phyloP scores from a whole-genome alignment of 78 protist species.

The Dictyostelium firmibasis region DNA sequence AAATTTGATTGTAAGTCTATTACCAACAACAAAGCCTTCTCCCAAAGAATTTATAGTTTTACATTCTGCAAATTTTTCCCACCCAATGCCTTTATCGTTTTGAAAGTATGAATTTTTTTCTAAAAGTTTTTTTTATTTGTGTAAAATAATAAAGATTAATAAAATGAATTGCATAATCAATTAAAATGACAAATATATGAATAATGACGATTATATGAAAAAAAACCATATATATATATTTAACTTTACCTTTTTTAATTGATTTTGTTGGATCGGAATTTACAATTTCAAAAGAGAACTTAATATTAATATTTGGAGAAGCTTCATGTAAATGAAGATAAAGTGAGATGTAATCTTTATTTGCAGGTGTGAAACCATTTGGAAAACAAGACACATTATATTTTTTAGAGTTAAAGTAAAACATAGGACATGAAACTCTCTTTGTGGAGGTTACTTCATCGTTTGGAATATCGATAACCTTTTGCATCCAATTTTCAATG shows the following conservation, averaged over 20 bases:
- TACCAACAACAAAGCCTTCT: background rate
- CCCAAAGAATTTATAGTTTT: background rate
- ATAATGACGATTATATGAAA: too few species aligned
- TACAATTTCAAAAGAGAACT: slow-evolving; percentile 1
- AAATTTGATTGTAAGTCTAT: background rate
- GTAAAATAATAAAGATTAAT: background rate
- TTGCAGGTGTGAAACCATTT: slow-evolving; percentile 10
- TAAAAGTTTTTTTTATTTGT: background rate
- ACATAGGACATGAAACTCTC: background rate
- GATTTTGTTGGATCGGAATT: slow-evolving; percentile 1
- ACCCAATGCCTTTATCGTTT: background rate
- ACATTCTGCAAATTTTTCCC: background rate
- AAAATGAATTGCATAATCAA: background rate
- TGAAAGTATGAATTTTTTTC: background rate
- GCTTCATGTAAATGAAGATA: slow-evolving; percentile 1
- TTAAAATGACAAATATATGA: too few species aligned
- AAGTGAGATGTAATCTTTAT: background rate
- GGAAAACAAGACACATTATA: background rate
- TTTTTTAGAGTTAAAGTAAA: background rate
- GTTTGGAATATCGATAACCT: background rate
- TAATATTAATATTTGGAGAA: background rate
- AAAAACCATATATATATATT: background rate
- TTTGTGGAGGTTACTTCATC: background rate
- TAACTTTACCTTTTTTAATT: background rate
- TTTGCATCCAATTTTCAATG: background rate